Conservation (phyloP, 2,329 filamentous ascomycete species). For the Pyrenophora seminiperda region DNA sequence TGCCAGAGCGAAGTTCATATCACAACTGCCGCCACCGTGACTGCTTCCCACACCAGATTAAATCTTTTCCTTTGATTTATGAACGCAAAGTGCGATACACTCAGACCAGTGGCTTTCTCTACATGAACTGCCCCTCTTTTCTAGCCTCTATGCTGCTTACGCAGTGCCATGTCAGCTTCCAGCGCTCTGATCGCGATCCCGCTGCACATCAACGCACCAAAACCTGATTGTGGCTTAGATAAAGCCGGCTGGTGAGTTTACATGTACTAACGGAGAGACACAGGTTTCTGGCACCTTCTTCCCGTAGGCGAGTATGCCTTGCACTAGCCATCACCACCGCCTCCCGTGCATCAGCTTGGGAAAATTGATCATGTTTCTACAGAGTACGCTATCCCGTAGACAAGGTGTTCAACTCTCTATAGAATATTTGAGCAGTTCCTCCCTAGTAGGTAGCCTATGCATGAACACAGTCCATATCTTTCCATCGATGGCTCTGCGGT, state of each 20-base stretch:
- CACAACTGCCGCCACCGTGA: not conserved
- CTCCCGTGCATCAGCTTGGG: conserved; percentile 5
- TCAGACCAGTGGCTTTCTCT: not conserved
- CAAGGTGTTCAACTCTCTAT: not conserved
- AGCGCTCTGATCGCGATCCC: not conserved
- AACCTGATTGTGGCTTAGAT: not conserved
- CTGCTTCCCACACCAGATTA: not conserved
- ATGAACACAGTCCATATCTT: too few relatives aligned
- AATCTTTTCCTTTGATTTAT: not conserved
- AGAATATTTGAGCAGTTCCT: not conserved
- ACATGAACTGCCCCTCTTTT: not conserved
- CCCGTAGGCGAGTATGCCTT: conserved; percentile 4
- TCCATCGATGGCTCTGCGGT: too few relatives aligned
- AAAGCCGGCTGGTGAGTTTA: not conserved
- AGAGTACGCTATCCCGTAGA: not conserved
- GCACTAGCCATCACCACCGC: conserved; percentile 4
- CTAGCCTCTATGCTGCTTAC: not conserved
- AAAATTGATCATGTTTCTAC: not conserved
- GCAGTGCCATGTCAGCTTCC: not conserved
- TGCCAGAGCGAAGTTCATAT: not conserved
- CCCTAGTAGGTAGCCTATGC: too few relatives aligned
- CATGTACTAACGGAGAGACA: not conserved
- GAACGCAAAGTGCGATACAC: not conserved
- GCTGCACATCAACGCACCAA: not conserved
- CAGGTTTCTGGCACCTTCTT: conserved; percentile 9